Evolutionary conservation across 768 basidiomycete species (phyloP).

Genomic region (Mycena sanguinolenta): DNA sequence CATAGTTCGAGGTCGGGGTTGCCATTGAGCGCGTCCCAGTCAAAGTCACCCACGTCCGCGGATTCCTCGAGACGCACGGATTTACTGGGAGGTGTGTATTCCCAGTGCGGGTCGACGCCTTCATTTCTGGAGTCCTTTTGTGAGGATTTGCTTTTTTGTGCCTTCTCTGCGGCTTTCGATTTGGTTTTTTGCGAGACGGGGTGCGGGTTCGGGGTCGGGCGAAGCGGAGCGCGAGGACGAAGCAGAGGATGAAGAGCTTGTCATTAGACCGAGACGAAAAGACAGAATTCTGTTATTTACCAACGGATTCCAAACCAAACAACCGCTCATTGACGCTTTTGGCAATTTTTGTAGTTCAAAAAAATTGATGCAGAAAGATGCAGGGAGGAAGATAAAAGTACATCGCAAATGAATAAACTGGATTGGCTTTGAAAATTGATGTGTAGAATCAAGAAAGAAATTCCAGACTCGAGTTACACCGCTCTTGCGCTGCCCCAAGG

Average conservation of each 20-base stretch:
- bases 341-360: conserved; percentile 1
- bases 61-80: conserved; percentile 61
- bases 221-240: conserved; percentile 25
- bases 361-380: not conserved
- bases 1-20: conserved; percentile 77
- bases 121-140: conserved; percentile 63
- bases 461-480: no score
- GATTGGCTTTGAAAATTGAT: no score
- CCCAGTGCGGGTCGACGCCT: conserved; percentile 68
- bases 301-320: conserved; percentile 8
- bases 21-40: conserved; percentile 74
- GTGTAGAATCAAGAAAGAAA: no score
- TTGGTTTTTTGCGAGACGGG: conserved; percentile 42
- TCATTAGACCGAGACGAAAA: conserved; percentile 13
- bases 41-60: conserved; percentile 67
- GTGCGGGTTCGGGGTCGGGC: conserved; percentile 26
- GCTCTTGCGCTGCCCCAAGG: not conserved
- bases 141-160: conserved; percentile 27
- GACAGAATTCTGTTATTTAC: not conserved
- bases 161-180: conserved; percentile 38
- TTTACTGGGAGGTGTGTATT: conserved; percentile 70
- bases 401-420: no score
- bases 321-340: conserved; percentile 10
- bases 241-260: conserved; percentile 31
- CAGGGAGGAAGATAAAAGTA: no score